These are phyloP conservation scores for Pistacia vera DNA, from an alignment of 345 rosid species.

Conservation along the genomic window DNA sequence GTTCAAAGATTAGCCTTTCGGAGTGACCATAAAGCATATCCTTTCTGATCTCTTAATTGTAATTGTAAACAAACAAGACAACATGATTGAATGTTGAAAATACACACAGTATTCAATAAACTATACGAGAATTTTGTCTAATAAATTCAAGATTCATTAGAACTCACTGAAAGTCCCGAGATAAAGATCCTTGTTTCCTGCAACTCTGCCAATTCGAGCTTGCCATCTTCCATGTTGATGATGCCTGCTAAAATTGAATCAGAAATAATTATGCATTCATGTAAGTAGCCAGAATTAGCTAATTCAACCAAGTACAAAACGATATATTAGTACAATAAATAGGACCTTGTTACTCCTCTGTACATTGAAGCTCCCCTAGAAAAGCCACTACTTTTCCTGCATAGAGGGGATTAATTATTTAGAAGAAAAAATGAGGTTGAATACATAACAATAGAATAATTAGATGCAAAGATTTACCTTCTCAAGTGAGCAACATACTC, in stretches of 20 bases:
- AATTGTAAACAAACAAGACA: not conserved
- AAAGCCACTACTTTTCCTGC: constrained; percentile 98
- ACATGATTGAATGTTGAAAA: not conserved
- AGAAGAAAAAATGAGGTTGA: not conserved
- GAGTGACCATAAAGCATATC: constrained; percentile 19
- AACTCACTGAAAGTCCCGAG: constrained; percentile 91
- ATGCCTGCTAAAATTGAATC: constrained; percentile 43
- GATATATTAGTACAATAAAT: not conserved
- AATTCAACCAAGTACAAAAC: not conserved
- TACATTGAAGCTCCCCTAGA: constrained; percentile 98
- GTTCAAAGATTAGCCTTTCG: constrained; percentile 3
- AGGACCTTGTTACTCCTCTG: constrained; percentile 97
- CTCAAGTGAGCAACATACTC: constrained; percentile 93
- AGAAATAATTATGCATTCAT: not conserved
- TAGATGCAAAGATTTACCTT: constrained; percentile 42
- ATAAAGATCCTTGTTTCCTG: constrained; percentile 97
- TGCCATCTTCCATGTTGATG: constrained; percentile 99
- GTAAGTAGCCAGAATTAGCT: not conserved
- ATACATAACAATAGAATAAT: not conserved
- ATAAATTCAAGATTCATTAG: not conserved
- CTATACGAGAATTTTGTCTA: not conserved
- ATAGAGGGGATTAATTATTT: not conserved
- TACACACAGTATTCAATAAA: constrained; percentile 1
- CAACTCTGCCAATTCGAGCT: constrained; percentile 97
- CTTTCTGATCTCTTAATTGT: not conserved